Conservation (phyloP, 2,329 filamentous ascomycete species). For the Trichoderma brevicompactum region DNA sequence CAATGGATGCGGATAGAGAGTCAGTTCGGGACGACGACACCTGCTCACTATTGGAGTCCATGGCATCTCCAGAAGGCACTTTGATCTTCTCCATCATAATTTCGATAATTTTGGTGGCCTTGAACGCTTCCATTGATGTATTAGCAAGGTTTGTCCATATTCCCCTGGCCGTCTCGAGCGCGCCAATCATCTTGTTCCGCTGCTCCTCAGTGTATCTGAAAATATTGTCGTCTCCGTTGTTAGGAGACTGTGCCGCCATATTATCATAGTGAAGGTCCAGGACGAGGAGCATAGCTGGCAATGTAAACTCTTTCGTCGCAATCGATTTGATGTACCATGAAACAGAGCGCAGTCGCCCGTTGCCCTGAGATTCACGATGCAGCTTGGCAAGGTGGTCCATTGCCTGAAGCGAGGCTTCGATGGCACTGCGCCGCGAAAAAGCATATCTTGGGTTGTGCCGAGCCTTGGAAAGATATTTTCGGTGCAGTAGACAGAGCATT, state of each 20-base stretch:
- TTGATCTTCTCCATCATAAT: conserved; percentile 82
- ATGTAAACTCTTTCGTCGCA: conserved; percentile 81
- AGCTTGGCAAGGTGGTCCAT: conserved; percentile 77
- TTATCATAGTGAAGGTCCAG: conserved; percentile 79
- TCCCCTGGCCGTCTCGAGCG: conserved; percentile 70
- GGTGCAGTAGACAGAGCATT: conserved; percentile 84
- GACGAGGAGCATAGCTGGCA: conserved; percentile 82
- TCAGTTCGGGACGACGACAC: conserved; percentile 31
- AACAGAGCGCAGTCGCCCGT: conserved; percentile 72
- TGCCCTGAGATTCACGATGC: conserved; percentile 72
- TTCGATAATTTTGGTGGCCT: conserved; percentile 78
- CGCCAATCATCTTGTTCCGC: conserved; percentile 74
- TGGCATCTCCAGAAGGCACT: conserved; percentile 30
- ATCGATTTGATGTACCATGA: conserved; percentile 80
- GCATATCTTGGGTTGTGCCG: conserved; percentile 79
- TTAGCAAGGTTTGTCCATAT: conserved; percentile 84
- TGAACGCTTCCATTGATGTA: conserved; percentile 85
- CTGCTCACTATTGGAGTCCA: conserved; percentile 16
- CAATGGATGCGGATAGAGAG: conserved; percentile 39
- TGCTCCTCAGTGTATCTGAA: conserved; percentile 63
- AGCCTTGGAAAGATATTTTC: conserved; percentile 81
- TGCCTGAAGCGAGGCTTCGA: conserved; percentile 84
- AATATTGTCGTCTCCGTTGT: conserved; percentile 48
- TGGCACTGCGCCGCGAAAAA: conserved; percentile 80
- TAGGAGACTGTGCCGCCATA: conserved; percentile 48